Evolutionary conservation across 345 rosid species (phyloP), one percentile per base, ranked within the genome.

Genomic region (Garcia nutans): DNA sequence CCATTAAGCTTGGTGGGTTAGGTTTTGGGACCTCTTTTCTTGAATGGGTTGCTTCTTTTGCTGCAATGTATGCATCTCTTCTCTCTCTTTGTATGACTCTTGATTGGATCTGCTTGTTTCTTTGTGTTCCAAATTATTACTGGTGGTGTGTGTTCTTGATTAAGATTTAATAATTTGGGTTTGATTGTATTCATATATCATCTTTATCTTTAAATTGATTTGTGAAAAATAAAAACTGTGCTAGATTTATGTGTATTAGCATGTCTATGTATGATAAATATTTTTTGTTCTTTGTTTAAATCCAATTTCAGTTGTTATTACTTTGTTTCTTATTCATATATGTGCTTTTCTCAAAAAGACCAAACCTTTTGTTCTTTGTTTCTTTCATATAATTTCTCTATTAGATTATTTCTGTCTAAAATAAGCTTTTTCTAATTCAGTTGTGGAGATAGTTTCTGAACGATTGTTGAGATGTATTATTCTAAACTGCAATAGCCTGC

Each of bases 11-110:
- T 59, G 88, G 84, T 16, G 85, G 86, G 33, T 74, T 83, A 22
- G 86, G 79, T 15, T 78, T 85, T 45, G 88, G 86, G 13, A 81
- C 88, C 52, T 13, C 80, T 37, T 71, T 85, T 52, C 83, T 83
- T 47, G 72, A 83, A 74, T 85, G 88, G 88, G 22, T 85, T 42
- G 88, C 86, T 67, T 76, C 86, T 50, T 63, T 83, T 58, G 84
- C 88, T 65, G 86, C 85, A 16, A 83, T 83, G 88, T 85, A 79
- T 44, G 78, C 22, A 9, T 42, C 22, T 24, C 6, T 73, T 47
- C 33, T 26, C 17, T 63, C 19, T 45, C 33, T 50, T 7, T 47
- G 15, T 22, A 57, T 72, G 76, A 26, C 11, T 22, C n/a, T 73
- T 22, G 15, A 8, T 61, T 26, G 10, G 57, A 20, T 60, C 4